A percentile compares a stretch with the other conserved stretches of the same genome.
Evolutionary conservation across 148 eudicot genomes (phyloP).

Genomic region (Camellia sinensis): DNA sequence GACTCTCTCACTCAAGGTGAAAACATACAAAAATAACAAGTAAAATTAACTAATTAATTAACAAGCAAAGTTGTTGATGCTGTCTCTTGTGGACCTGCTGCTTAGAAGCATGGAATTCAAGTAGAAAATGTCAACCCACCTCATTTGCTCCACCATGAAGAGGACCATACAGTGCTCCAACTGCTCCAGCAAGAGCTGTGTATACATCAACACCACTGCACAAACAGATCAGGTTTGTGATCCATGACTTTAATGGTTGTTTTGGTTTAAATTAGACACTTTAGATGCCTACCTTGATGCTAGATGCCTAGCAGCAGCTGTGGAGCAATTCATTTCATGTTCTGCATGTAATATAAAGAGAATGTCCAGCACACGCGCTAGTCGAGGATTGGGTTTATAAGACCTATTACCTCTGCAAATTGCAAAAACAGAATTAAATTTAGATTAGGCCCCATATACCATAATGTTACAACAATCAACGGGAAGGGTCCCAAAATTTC

Average conservation of each 20-base stretch:
- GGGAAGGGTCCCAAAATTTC: background rate
- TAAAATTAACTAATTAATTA: background rate
- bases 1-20: background rate
- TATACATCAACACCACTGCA: slow-evolving; percentile 98
- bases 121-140: slow-evolving; percentile 38
- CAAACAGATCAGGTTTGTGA: slow-evolving; percentile 10
- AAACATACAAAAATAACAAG: background rate
- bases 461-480: background rate
- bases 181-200: slow-evolving; percentile 98
- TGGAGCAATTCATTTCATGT: slow-evolving; percentile 99
- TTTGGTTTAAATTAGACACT: slow-evolving; percentile 4
- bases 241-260: background rate
- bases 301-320: slow-evolving; percentile 97
- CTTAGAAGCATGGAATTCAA: background rate
- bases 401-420: slow-evolving; percentile 74
- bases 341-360: slow-evolving; percentile 95
- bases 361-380: slow-evolving; percentile 90
- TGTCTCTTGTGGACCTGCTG: slow-evolving; percentile 3
- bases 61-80: background rate
- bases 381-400: slow-evolving; percentile 90
- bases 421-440: slow-evolving; percentile 2
- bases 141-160: slow-evolving; percentile 99
- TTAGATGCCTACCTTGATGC: slow-evolving; percentile 73
- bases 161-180: slow-evolving; percentile 98
- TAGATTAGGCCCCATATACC: background rate